Evolutionary conservation across 768 basidiomycete species (phyloP), one percentile per base, ranked within the genome.

Genomic region (Trametes cingulata): DNA sequence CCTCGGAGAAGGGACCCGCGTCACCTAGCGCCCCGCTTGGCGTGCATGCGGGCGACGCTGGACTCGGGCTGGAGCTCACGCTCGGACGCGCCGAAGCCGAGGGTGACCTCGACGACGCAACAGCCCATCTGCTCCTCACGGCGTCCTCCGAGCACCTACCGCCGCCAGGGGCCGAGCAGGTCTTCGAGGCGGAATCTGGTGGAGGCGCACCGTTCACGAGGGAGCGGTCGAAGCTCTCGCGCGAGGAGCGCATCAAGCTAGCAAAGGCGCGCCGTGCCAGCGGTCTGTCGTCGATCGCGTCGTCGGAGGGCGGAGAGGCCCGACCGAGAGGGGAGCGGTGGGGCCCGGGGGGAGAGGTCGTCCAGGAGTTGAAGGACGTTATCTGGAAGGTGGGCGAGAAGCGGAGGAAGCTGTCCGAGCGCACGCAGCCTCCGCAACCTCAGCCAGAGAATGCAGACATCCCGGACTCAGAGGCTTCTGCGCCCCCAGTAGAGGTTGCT

Each of bases 301-400:
- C 19, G 53, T 43, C 51, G 55, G 49, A 62, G 35, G 58, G 24
- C 22, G 52, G 40, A 15, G 48, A 66, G 45, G 62, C 67, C 59
- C 56, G 47, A 46, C 48, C 55, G 13, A 61, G 64, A 8, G 19
- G 71, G 39, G 85, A 82, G 71, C 75, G 76, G 57, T 86, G 87
- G 86, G 89, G 88, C 0, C 90, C 88, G 7, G 83, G 85, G 4
- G 86, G 85, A 1, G 91, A 92, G 61, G 90, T 93, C 36, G 89
- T 93, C 6, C 85, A 90, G 70, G 91, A 93, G 71, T 76, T 93
- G 63, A 90, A 88, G 71, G 91, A 92, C 65, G 90, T 93, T 12
- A 93, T 93, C 29, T 90, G 88, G 88, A 88, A 91, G 71, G 91
- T 93, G 9, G 82, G 90, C 33, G 88, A 92, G 73, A 78, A 80